Evolutionary conservation across 176 grass and related monocot species (phyloP), one percentile per base, ranked within the genome.

Genomic region (Coix lacrymajobi): DNA sequence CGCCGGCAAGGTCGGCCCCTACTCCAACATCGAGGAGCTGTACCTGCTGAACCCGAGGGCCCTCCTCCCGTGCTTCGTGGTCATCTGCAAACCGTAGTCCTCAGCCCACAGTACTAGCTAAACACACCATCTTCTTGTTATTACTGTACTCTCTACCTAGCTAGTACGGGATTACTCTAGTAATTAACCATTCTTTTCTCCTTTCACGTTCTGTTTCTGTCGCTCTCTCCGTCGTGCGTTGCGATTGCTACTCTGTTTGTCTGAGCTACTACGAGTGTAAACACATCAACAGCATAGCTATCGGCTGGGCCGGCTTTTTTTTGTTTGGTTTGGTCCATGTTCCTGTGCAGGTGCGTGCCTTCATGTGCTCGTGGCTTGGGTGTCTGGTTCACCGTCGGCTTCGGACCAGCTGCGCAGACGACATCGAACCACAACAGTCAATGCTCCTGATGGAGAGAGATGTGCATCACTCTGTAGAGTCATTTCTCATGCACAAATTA

Each of bases 1-100:
- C 66, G 94, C 94, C 51, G 91, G 94, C 71, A 97, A 97, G 81
- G 94, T 97, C 4, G 94, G 94, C 24, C 87, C 92, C 3, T 93
- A 97, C 83, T 85, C 94, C 66, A 97, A 93, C 81, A 93, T 93
- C 89, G 94, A 97, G 77, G 94, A 97, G 74, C 94, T 97, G 2
- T 97, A 93, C 80, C 90, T 97, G 91, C 91, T 97, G 26, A 97
- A 91, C 88, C 87, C 94, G 79, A 89, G 94, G 52, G 94, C 94
- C 69, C 82, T 97, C 52, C 89, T 97, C 46, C 91, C 94, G 45
- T 97, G 94, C 87, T 97, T 97, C 90, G 91, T 97, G 2, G 94
- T 93, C 67, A 91, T 97, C 8, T 97, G 91, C 86, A 97, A 93
- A 84, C 63, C 89, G 8, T 97, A 69, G n/a, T n/a, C n/a, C n/a